phyloP scores from a whole-genome alignment of 2,329 filamentous ascomycete species.

The Lithohypha guttulata region DNA sequence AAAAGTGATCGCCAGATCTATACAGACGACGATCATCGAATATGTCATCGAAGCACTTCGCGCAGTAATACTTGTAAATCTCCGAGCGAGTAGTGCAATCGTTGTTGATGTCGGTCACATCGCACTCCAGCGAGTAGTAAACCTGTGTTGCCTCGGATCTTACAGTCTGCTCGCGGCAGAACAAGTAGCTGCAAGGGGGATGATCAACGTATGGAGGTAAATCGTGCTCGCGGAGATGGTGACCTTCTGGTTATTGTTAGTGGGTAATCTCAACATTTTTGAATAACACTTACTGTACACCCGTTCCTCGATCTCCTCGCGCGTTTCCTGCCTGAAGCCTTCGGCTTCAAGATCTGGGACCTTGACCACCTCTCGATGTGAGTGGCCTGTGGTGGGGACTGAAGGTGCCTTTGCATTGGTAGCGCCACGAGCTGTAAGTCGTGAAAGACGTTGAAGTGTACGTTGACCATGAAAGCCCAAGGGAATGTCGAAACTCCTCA shows the following conservation, averaged over 20 bases:
- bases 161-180: too few species aligned
- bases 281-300: neutral
- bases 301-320: neutral
- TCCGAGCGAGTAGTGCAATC: neutral
- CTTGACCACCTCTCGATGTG: neutral
- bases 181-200: too few species aligned
- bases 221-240: too few species aligned
- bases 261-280: neutral
- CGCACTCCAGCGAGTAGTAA: neutral
- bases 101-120: neutral
- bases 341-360: neutral
- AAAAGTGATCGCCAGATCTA: neutral
- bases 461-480: constrained; percentile 6
- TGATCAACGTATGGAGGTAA: too few species aligned
- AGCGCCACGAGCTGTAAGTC: neutral
- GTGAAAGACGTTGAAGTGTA: neutral
- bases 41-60: constrained; percentile 1
- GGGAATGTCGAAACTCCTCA: neutral
- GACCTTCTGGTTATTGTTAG: neutral
- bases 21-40: too few species aligned
- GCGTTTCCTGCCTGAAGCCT: neutral
- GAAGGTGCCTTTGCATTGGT: neutral
- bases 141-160: neutral
- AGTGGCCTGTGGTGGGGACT: neutral
- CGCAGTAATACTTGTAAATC: neutral